phyloP scores from a whole-genome alignment of 768 basidiomycete species.

The Phylloporus sp. region DNA sequence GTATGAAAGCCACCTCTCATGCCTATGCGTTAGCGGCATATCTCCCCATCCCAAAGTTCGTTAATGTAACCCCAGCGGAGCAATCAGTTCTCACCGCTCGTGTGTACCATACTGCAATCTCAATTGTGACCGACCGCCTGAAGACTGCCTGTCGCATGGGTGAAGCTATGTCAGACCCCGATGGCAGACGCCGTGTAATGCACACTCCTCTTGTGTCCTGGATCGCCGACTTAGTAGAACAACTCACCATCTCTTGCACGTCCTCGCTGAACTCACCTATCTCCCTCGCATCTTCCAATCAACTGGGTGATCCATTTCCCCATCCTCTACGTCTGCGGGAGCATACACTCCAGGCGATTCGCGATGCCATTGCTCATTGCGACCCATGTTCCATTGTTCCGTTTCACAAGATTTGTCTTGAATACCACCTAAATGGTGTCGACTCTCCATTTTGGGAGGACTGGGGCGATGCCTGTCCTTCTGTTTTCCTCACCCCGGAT shows the following conservation, averaged over 20 bases:
- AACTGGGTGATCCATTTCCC: constrained; percentile 17
- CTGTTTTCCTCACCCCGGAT: constrained; percentile 24
- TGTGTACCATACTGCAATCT: constrained; percentile 29
- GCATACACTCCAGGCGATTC: too few species aligned
- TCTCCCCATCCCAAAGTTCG: constrained; percentile 32
- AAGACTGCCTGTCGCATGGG: constrained; percentile 30
- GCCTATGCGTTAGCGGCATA: constrained; percentile 26
- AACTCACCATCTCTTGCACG: constrained; percentile 11
- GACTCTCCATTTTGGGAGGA: constrained; percentile 33
- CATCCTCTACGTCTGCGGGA: neutral
- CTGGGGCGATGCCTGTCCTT: constrained; percentile 21
- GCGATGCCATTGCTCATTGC: neutral
- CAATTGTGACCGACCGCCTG: constrained; percentile 28
- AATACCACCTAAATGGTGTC: neutral
- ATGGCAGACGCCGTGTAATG: constrained; percentile 2
- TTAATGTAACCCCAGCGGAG: constrained; percentile 13
- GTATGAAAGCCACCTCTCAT: constrained; percentile 32
- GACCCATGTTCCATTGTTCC: neutral
- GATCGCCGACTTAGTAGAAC: constrained; percentile 20
- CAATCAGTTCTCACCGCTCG: constrained; percentile 26
- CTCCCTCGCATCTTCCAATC: constrained; percentile 6
- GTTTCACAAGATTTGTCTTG: neutral
- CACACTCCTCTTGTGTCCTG: constrained; percentile 14
- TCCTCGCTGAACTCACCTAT: constrained; percentile 11
- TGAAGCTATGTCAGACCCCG: constrained; percentile 27